These are phyloP conservation scores for Tuctoria greenei DNA, from an alignment of 176 grass and related monocot genomes.

Conservation along the genomic window DNA sequence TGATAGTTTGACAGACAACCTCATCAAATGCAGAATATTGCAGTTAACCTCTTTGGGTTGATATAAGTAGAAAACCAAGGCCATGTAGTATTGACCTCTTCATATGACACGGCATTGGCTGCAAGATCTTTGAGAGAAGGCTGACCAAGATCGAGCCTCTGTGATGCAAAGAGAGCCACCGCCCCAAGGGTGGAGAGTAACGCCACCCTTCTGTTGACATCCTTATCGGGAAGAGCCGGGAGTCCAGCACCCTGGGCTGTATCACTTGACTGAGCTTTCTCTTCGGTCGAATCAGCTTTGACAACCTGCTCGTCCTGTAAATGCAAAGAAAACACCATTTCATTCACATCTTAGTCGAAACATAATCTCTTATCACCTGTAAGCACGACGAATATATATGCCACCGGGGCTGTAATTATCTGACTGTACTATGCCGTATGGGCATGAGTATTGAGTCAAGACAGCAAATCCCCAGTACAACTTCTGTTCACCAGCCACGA, in stretches of 20 bases:
- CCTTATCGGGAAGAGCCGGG: constrained; percentile 64
- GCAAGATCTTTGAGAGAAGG: constrained; percentile 81
- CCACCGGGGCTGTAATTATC: not conserved
- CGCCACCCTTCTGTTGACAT: constrained; percentile 83
- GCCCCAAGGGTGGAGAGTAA: constrained; percentile 58
- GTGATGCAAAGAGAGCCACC: constrained; percentile 64
- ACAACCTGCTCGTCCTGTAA: constrained; percentile 52
- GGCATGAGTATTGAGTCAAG: not conserved
- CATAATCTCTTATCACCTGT: not conserved
- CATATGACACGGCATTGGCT: constrained; percentile 65
- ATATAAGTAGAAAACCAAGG: not conserved
- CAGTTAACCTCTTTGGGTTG: not conserved
- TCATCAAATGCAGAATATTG: not conserved
- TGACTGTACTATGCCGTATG: not conserved
- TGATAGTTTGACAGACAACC: not conserved
- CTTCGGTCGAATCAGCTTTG: constrained; percentile 4
- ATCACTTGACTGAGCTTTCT: constrained; percentile 43
- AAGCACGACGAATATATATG: not conserved
- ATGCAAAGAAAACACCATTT: constrained; percentile 19
- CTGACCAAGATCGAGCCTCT: constrained; percentile 69
- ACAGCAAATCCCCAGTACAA: not conserved
- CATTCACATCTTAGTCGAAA: constrained; percentile 1
- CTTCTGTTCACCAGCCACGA: not conserved
- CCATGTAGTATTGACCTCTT: constrained; percentile 47
- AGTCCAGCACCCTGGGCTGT: constrained; percentile 40